Conservation (phyloP, 2,329 filamentous ascomycete species). For the Exophiala xenobiotica region DNA sequence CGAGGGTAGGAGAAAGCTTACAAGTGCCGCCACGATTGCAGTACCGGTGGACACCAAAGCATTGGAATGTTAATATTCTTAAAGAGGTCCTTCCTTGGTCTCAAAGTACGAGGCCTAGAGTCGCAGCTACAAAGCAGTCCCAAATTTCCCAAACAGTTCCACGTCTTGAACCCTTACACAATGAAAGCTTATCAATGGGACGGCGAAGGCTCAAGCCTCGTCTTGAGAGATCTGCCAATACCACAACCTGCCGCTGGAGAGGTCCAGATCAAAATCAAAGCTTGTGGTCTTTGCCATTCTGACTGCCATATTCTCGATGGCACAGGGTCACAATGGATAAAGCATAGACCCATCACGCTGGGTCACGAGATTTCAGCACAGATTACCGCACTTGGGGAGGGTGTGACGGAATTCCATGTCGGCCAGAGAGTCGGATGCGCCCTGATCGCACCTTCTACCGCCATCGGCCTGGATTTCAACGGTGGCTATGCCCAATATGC, state of each 20-base stretch:
- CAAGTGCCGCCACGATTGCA: too few relatives aligned
- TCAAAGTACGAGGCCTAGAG: too few relatives aligned
- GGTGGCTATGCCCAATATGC: constrained; percentile 4
- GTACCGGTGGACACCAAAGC: too few relatives aligned
- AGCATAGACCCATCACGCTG: constrained; percentile 4
- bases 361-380: background rate
- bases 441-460: background rate
- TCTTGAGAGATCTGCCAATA: background rate
- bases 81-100: too few relatives aligned
- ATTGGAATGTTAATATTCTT: too few relatives aligned
- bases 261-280: constrained; percentile 1
- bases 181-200: background rate
- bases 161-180: background rate
- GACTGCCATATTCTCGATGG: constrained; percentile 3
- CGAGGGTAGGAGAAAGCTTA: too few relatives aligned
- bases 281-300: constrained; percentile 4
- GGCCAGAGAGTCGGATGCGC: background rate
- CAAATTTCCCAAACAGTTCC: background rate
- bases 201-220: background rate
- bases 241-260: background rate
- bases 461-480: constrained; percentile 1
- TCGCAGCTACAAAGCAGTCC: background rate
- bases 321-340: constrained; percentile 1
- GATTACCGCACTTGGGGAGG: background rate
- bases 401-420: constrained; percentile 2